A percentile compares a stretch with the other conserved stretches of the same genome.
These are phyloP conservation scores for Pyrus betulifolia DNA, from an alignment of 306 rosid genomes.

Conservation along the genomic window DNA sequence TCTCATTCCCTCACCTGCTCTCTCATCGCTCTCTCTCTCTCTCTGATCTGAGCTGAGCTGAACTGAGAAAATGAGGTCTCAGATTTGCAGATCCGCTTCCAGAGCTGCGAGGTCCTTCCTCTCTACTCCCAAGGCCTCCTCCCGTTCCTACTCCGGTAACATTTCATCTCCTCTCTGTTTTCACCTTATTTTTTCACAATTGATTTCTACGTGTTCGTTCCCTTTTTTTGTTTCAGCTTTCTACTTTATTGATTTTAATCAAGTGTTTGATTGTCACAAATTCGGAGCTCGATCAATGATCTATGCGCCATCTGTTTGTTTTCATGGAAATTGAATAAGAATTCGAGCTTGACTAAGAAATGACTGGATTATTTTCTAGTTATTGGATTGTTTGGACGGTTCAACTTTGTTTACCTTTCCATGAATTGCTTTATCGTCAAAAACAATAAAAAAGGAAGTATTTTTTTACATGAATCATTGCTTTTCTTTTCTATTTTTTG, in stretches of 20 bases:
- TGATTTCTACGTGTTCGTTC: background rate
- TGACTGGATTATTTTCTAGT: background rate
- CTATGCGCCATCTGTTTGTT: conserved; percentile 1
- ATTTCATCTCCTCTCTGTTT: background rate
- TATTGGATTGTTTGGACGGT: background rate
- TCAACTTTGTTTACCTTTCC: background rate
- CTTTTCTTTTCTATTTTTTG: background rate
- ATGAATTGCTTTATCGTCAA: background rate
- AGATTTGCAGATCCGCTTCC: conserved; percentile 61
- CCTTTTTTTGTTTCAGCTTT: background rate
- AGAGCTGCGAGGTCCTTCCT: conserved; percentile 68
- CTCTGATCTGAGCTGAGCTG: background rate
- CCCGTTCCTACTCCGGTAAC: conserved; percentile 60
- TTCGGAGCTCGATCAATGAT: conserved; percentile 8
- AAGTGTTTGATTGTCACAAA: background rate
- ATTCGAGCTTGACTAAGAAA: background rate
- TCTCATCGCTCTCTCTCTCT: background rate
- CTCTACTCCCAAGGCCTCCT: conserved; percentile 47
- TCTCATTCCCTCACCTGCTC: background rate
- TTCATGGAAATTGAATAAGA: background rate
- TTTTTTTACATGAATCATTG: background rate
- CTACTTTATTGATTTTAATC: background rate
- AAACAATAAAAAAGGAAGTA: background rate
- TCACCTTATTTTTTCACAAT: background rate
- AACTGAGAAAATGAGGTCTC: conserved; percentile 46